Evolutionary conservation across 1,284 basidiomycete species (phyloP).

Genomic region (Cryptococcus sp.): DNA sequence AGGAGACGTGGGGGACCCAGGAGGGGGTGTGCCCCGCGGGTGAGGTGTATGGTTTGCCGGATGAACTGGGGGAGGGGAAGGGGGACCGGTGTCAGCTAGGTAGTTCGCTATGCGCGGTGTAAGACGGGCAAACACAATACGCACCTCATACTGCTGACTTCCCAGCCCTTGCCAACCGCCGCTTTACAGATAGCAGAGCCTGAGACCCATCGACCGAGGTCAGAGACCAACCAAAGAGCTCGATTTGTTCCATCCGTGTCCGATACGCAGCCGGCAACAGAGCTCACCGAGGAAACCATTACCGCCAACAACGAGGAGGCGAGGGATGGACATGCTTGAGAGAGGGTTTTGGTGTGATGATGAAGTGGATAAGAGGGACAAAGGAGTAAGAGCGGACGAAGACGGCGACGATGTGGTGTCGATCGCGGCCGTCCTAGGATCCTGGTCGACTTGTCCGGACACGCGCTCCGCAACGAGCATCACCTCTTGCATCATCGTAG

Average conservation of each 20-base stretch:
- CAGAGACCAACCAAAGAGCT: neutral
- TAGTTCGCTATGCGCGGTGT: neutral
- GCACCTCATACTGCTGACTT: slow-evolving; percentile 87
- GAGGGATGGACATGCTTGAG: slow-evolving; percentile 23
- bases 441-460: no score
- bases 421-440: no score
- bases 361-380: neutral
- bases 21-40: slow-evolving; percentile 83
- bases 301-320: slow-evolving; percentile 81
- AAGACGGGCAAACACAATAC: neutral
- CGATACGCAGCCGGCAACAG: neutral
- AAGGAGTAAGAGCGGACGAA: neutral
- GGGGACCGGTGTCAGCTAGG: neutral
- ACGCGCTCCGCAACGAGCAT: no score
- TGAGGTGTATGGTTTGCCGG: slow-evolving; percentile 78
- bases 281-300: slow-evolving; percentile 85
- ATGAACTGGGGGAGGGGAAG: slow-evolving; percentile 58
- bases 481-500: no score
- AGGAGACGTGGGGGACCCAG: slow-evolving; percentile 74
- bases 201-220: slow-evolving; percentile 40
- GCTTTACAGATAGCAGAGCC: slow-evolving; percentile 88
- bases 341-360: neutral
- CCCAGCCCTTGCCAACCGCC: slow-evolving; percentile 75
- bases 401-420: neutral
- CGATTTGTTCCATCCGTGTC: neutral